These are phyloP conservation scores for Udeniomyces megalosporus DNA, from an alignment of 768 basidiomycete species.

Conservation along the genomic window DNA sequence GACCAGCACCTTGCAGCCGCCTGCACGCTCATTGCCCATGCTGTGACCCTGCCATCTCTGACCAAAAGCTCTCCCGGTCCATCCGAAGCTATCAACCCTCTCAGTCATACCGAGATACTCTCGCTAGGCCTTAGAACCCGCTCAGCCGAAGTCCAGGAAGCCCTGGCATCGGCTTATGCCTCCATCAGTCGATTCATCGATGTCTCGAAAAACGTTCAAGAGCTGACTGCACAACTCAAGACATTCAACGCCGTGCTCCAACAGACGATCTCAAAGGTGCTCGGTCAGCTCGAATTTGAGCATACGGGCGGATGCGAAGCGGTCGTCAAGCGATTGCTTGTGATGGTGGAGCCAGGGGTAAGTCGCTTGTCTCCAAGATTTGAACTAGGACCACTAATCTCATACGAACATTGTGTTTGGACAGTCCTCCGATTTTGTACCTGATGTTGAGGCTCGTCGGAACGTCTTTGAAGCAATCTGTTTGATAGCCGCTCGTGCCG, in stretches of 20 bases:
- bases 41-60: conserved; percentile 39
- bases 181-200: conserved; percentile 53
- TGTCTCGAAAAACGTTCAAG: conserved; percentile 46
- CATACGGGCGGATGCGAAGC: conserved; percentile 41
- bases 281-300: conserved; percentile 54
- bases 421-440: conserved; percentile 26
- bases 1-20: conserved; percentile 55
- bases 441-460: conserved; percentile 44
- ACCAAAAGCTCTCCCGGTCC: neutral
- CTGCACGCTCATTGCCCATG: conserved; percentile 47
- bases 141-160: conserved; percentile 49
- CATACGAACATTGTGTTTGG: neutral
- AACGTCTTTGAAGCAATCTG: conserved; percentile 32
- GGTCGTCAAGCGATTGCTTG: conserved; percentile 44
- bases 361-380: conserved; percentile 18
- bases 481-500: conserved; percentile 10
- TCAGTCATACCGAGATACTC: too few relatives aligned
- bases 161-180: conserved; percentile 54
- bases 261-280: conserved; percentile 53
- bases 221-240: conserved; percentile 20
- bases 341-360: conserved; percentile 43
- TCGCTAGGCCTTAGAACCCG: conserved; percentile 50
- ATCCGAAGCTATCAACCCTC: too few relatives aligned
- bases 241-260: conserved; percentile 36
- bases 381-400: neutral